These are phyloP conservation scores for Hypoxylon perforatum DNA, from an alignment of 495 filamentous ascomycete genomes.

Conservation along the genomic window DNA sequence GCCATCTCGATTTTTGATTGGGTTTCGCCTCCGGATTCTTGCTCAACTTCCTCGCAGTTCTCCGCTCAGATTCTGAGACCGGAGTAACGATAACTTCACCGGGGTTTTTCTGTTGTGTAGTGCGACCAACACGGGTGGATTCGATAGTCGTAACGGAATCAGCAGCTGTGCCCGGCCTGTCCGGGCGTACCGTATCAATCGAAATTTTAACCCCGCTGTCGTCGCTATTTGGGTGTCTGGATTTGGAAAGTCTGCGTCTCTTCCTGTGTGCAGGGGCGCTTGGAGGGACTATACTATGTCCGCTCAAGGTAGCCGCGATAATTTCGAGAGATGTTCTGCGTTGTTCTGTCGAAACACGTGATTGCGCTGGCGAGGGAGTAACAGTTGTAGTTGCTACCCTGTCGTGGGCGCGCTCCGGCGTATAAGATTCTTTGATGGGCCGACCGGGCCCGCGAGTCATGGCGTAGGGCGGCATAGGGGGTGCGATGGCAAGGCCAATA, in stretches of 20 bases:
- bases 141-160: neutral
- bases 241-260: constrained; percentile 42
- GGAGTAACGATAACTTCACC: neutral
- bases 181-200: constrained; percentile 18
- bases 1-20: constrained; percentile 10
- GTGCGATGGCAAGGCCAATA: constrained; percentile 43
- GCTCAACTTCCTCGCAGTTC: constrained; percentile 4
- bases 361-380: neutral
- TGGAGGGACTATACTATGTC: constrained; percentile 3
- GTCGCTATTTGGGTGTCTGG: constrained; percentile 13
- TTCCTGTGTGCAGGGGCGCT: constrained; percentile 16
- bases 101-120: neutral
- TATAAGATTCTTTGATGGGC: neutral
- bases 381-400: neutral
- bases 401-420: neutral
- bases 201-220: constrained; percentile 10
- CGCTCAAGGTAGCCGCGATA: neutral
- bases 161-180: neutral
- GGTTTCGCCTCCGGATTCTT: constrained; percentile 13
- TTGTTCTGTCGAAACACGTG: neutral
- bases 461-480: constrained; percentile 29
- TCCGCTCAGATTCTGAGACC: neutral
- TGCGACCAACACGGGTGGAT: neutral
- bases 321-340: constrained; percentile 14
- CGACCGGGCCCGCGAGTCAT: constrained; percentile 3